Conservation (phyloP, 768 basidiomycete genomes). For the Gautieria morchelliformis region DNA sequence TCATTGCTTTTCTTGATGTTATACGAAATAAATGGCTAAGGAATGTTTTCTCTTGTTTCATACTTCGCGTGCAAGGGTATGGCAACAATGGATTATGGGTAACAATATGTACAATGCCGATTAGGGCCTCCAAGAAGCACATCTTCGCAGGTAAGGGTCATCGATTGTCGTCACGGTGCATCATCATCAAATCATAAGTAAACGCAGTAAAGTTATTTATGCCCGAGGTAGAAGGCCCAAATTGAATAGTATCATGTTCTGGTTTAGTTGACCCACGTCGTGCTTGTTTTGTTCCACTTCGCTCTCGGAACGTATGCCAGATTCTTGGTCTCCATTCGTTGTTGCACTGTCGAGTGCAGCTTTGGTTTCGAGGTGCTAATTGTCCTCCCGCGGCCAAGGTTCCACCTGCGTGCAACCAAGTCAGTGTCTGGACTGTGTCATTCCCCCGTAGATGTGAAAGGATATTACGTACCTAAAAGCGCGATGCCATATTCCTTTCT, state of each 20-base stretch:
- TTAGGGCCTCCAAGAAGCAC: no score
- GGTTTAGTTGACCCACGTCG: neutral
- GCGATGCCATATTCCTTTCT: slow-evolving; percentile 41
- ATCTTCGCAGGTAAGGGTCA: no score
- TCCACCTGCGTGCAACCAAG: slow-evolving; percentile 25
- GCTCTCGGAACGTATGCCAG: slow-evolving; percentile 54
- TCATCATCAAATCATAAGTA: neutral
- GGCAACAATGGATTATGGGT: no score
- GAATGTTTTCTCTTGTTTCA: no score
- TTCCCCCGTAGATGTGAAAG: neutral
- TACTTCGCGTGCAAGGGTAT: no score
- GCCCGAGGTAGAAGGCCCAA: neutral
- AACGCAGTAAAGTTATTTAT: neutral
- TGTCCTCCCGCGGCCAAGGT: slow-evolving; percentile 48
- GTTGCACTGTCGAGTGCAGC: slow-evolving; percentile 56
- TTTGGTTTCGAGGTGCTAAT: slow-evolving; percentile 38
- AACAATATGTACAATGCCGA: no score
- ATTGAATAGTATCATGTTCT: neutral
- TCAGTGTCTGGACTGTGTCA: slow-evolving; percentile 12
- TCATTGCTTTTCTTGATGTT: no score
- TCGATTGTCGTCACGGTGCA: no score
- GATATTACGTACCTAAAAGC: slow-evolving; percentile 40
- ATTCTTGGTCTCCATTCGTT: slow-evolving; percentile 38
- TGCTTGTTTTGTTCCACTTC: slow-evolving; percentile 19
- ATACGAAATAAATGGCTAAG: no score